phyloP scores from a whole-genome alignment of 345 rosid species.

The Bruguiera gymnorhiza region DNA sequence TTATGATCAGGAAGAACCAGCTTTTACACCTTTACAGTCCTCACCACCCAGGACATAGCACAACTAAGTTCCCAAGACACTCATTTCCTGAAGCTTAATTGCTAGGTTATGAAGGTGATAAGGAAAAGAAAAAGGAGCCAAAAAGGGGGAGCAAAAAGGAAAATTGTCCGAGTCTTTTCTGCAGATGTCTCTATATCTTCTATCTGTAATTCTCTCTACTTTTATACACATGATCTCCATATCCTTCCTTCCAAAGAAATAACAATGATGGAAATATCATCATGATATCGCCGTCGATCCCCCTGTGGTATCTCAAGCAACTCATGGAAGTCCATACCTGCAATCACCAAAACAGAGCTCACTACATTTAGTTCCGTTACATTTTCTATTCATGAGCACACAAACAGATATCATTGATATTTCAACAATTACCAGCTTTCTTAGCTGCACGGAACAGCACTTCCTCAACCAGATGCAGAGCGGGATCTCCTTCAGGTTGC shows the following conservation, averaged over 20 bases:
- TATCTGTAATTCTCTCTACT: conserved; percentile 14
- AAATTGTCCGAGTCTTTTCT: conserved; percentile 17
- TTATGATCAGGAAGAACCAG: conserved; percentile 38
- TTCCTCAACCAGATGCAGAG: conserved; percentile 83
- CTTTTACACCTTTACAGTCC: conserved; percentile 43
- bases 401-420: too few relatives aligned
- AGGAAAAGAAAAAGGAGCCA: conserved; percentile 22
- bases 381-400: not conserved
- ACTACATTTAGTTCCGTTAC: not conserved
- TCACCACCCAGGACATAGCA: conserved; percentile 26
- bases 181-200: conserved; percentile 25
- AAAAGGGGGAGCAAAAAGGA: conserved; percentile 22
- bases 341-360: conserved; percentile 15
- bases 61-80: conserved; percentile 23
- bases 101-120: conserved; percentile 35
- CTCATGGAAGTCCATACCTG: conserved; percentile 92
- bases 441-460: conserved; percentile 84
- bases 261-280: conserved; percentile 81
- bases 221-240: conserved; percentile 95
- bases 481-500: conserved; percentile 94
- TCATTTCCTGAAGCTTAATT: conserved; percentile 22
- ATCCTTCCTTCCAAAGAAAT: conserved; percentile 92
- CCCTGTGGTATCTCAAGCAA: conserved; percentile 90
- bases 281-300: conserved; percentile 85
- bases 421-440: conserved; percentile 62